Evolutionary conservation across 2,329 filamentous ascomycete species (phyloP), one percentile per base, ranked within the genome.

Genomic region (Drechslerella dactyloides): DNA sequence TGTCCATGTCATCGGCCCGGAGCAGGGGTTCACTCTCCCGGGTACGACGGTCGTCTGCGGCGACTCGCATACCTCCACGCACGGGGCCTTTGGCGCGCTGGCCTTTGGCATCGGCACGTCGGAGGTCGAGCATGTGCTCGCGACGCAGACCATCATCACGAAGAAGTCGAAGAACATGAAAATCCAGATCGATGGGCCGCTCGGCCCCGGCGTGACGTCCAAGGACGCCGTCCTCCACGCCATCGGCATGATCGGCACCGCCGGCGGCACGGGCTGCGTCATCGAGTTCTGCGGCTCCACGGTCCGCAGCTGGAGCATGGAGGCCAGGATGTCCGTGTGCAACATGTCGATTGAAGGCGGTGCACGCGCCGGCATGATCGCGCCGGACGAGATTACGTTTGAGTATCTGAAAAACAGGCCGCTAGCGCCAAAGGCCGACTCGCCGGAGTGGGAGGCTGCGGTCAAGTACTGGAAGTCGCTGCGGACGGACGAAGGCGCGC

Each of bases 341-440:
- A 99, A 99, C 83, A 97, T 97, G 94, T 92, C 93, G 13, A 97
- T 97, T 76, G 94, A 99, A 83, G 94, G 85, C 76, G 94, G 94
- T 81, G 94, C 94, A 53, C 86, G 94, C 82, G 93, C 93, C 72
- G 94, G 94, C 75, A 96, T 99, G 92, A 89, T 99, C 69, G 94
- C 94, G 8, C 94, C 94, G 3, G 94, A 99, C 78, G 89, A 97
- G 78, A 90, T 84, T 68, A 97, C 94, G 27, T 96, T 96, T 77
- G 91, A 96, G 75, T 99, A 97, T 79, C 89, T 99, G 77, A 94
- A 94, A 83, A 91, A 89, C 76, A 87, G 89, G 74, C 94, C 94
- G 42, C 83, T 99, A 75, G 93, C 93, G 15, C 94, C 94, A 76
- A 90, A 90, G 80, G 86, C 85, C 75, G 91, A 89, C 79, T 92